These are phyloP conservation scores for Didymellaceae sp. DNA, from an alignment of 2,329 filamentous ascomycete genomes.

Conservation along the genomic window DNA sequence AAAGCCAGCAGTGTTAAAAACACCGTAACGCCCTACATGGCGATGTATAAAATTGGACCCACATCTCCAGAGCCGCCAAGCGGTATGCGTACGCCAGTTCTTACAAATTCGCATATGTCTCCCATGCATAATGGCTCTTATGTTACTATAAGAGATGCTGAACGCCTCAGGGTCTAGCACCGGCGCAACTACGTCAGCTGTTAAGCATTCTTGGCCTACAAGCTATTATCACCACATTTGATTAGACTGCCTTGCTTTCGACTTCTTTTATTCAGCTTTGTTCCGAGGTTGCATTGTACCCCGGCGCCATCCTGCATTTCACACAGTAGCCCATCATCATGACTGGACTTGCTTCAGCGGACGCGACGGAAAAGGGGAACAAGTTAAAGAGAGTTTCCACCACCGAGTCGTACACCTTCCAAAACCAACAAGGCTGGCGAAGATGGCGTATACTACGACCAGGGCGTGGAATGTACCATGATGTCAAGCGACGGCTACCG, in stretches of 20 bases:
- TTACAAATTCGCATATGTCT: neutral
- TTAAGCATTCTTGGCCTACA: neutral
- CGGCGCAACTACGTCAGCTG: conserved; percentile 8
- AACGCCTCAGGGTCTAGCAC: conserved; percentile 2
- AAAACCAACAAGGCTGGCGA: conserved; percentile 50
- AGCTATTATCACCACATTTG: neutral
- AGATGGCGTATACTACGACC: conserved; percentile 52
- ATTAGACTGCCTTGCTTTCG: too few species aligned
- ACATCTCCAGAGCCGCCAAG: conserved; percentile 5
- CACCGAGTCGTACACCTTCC: conserved; percentile 43
- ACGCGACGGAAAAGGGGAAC: neutral
- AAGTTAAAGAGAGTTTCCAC: conserved; percentile 27
- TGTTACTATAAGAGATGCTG: conserved; percentile 7
- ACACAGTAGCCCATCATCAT: neutral
- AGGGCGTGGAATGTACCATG: conserved; percentile 61
- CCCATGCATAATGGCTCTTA: neutral
- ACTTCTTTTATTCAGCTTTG: neutral
- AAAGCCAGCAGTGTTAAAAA: neutral
- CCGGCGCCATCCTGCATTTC: neutral
- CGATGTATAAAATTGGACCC: conserved; percentile 7
- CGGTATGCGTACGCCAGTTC: neutral
- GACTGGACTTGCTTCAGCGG: neutral
- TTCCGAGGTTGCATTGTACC: neutral
- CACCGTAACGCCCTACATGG: neutral
- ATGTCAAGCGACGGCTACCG: conserved; percentile 59